Evolutionary conservation across 495 filamentous ascomycete species (phyloP).

Genomic region (Parathielavia appendiculata): DNA sequence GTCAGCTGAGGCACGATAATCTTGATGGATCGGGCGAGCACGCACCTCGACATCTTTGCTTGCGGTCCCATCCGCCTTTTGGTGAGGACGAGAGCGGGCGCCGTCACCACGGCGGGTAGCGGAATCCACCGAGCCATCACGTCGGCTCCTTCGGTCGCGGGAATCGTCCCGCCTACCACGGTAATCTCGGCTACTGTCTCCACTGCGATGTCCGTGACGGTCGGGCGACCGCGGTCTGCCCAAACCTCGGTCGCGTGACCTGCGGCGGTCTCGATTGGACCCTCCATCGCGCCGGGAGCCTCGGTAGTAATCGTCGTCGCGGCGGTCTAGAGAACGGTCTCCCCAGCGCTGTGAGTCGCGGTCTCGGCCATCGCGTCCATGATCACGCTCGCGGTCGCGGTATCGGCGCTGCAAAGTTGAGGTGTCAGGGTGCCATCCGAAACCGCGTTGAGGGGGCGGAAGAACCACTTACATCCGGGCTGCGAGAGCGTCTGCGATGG

Average conservation of each 20-base stretch:
- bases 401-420: conserved; percentile 50
- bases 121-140: conserved; percentile 74
- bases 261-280: conserved; percentile 39
- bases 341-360: conserved; percentile 62
- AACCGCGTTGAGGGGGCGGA: not conserved
- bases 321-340: conserved; percentile 68
- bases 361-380: conserved; percentile 52
- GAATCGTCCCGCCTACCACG: conserved; percentile 76
- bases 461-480: conserved; percentile 57
- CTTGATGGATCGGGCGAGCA: conserved; percentile 14
- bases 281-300: conserved; percentile 43
- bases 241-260: conserved; percentile 58
- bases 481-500: conserved; percentile 64
- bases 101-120: conserved; percentile 62
- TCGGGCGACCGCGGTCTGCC: conserved; percentile 42
- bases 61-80: conserved; percentile 40
- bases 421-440: conserved; percentile 29
- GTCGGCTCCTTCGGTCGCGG: conserved; percentile 65
- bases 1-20: conserved; percentile 17
- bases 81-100: conserved; percentile 49
- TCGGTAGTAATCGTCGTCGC: conserved; percentile 65
- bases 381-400: conserved; percentile 42
- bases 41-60: conserved; percentile 50
- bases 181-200: conserved; percentile 61
- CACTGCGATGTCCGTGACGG: conserved; percentile 46